Conservation (phyloP, 1,139 yeast genomes). For the Protomyces macrosporus region DNA sequence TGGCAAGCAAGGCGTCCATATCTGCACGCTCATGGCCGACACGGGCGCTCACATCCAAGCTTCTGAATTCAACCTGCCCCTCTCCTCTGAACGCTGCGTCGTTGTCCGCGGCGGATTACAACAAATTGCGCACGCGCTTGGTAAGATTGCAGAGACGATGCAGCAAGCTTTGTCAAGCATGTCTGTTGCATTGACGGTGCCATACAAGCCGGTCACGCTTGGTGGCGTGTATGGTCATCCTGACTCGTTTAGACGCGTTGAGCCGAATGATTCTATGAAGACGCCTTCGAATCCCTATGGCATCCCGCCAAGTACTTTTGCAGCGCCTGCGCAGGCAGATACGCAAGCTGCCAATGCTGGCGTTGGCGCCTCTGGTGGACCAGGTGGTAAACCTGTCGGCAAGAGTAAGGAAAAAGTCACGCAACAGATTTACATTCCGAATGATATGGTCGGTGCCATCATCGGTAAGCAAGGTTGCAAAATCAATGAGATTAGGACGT, state of each 20-base stretch:
- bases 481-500: conserved; percentile 70
- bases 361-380: conserved; percentile 1
- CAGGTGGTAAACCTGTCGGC: background rate
- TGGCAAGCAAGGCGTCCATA: conserved; percentile 70
- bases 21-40: conserved; percentile 75
- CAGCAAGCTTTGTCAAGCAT: conserved; percentile 54
- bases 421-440: conserved; percentile 72
- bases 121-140: conserved; percentile 79
- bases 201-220: conserved; percentile 32
- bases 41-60: conserved; percentile 79
- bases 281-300: conserved; percentile 31
- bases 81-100: conserved; percentile 72
- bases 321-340: conserved; percentile 33
- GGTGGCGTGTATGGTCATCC: conserved; percentile 32
- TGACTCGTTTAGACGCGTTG: conserved; percentile 24
- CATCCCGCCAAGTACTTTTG: conserved; percentile 35
- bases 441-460: conserved; percentile 72
- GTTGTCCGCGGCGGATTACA: conserved; percentile 76
- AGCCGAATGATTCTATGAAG: conserved; percentile 31
- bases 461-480: conserved; percentile 85
- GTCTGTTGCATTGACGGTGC: conserved; percentile 24
- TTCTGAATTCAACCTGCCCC: conserved; percentile 68
- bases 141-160: conserved; percentile 64
- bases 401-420: conserved; percentile 38
- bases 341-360: conserved; percentile 24